phyloP scores from a whole-genome alignment of 306 rosid genomes.

The Quercus aquifolioides region DNA sequence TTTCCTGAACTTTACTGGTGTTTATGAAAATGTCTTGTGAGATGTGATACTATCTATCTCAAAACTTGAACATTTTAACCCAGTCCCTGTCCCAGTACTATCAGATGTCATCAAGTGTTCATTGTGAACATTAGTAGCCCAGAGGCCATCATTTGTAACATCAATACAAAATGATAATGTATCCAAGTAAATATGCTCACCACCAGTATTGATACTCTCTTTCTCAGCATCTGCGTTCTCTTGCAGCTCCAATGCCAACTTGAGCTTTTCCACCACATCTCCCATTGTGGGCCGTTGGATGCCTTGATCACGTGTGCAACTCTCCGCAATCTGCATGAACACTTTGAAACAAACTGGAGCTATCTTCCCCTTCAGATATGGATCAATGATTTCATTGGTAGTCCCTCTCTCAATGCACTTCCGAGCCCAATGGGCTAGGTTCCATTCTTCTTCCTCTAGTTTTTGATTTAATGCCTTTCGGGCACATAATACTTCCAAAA shows the following conservation, averaged over 20 bases:
- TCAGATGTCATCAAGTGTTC: too few relatives aligned
- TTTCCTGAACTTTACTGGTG: too few relatives aligned
- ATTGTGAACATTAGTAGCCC: too few relatives aligned
- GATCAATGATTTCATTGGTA: constrained; percentile 5
- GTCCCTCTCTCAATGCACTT: background rate
- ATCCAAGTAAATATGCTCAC: background rate
- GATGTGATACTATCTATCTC: too few relatives aligned
- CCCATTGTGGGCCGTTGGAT: constrained; percentile 24
- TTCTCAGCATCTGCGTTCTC: background rate
- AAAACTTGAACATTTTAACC: too few relatives aligned
- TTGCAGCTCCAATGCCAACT: constrained; percentile 20
- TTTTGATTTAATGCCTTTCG: constrained; percentile 34
- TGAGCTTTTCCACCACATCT: constrained; percentile 15
- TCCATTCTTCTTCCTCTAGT: constrained; percentile 14
- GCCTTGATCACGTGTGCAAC: constrained; percentile 22
- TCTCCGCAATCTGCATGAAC: background rate
- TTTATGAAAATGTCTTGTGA: too few relatives aligned
- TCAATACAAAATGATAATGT: too few relatives aligned
- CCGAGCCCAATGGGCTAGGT: constrained; percentile 39
- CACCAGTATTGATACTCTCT: background rate
- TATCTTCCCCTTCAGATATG: constrained; percentile 11
- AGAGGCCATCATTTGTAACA: too few relatives aligned
- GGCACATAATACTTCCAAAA: constrained; percentile 36
- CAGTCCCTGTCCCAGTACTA: too few relatives aligned
- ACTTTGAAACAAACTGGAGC: background rate